phyloP scores from a whole-genome alignment of 805 yeast species.

The Yarrowia sp. region DNA sequence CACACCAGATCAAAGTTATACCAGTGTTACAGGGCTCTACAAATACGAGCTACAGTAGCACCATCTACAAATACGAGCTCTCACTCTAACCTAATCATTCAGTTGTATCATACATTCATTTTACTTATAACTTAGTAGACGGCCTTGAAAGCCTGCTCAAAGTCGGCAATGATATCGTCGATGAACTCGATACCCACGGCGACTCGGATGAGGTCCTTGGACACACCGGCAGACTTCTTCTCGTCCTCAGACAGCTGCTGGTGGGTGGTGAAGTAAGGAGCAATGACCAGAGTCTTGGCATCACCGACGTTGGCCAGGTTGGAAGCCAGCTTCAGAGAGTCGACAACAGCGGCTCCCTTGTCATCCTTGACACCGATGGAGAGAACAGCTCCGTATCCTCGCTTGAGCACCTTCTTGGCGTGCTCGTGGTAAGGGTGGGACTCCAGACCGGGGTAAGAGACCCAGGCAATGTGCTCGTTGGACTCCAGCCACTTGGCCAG shows the following conservation, averaged over 20 bases:
- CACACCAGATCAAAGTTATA: too few relatives aligned
- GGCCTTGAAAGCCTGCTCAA: constrained; percentile 75
- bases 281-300: constrained; percentile 89
- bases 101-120: too few relatives aligned
- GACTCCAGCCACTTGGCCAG: constrained; percentile 75
- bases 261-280: constrained; percentile 95
- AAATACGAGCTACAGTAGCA: too few relatives aligned
- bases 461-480: constrained; percentile 74
- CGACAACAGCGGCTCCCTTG: constrained; percentile 82
- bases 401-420: constrained; percentile 76
- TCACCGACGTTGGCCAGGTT: constrained; percentile 97
- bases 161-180: constrained; percentile 86
- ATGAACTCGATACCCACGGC: constrained; percentile 89
- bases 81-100: too few relatives aligned
- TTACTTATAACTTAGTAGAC: constrained; percentile 43
- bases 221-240: constrained; percentile 79
- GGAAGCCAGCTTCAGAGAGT: constrained; percentile 77
- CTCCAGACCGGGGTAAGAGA: constrained; percentile 86
- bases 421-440: constrained; percentile 74
- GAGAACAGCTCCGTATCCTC: constrained; percentile 84
- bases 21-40: too few relatives aligned
- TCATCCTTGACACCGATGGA: constrained; percentile 81
- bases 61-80: too few relatives aligned
- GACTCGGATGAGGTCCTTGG: constrained; percentile 82
- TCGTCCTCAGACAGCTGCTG: constrained; percentile 84